Percentiles rank a stretch among this genome's conserved stretches.
phyloP scores from a whole-genome alignment of 768 basidiomycete genomes.

The Lentinula detonsa region DNA sequence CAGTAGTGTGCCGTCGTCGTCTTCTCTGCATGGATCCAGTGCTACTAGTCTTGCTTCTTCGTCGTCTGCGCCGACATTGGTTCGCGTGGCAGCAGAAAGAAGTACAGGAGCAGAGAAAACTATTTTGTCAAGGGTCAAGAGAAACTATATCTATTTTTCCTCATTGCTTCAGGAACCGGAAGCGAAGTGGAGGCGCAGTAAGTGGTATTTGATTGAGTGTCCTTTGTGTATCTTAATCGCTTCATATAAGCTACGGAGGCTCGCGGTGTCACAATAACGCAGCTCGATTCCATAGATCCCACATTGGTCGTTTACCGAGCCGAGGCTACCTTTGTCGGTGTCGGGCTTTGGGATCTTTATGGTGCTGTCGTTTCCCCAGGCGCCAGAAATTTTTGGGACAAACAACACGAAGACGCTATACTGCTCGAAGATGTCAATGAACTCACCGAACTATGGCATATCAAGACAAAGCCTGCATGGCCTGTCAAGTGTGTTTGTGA shows the following conservation, averaged over 20 bases:
- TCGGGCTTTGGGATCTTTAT: conserved; percentile 93
- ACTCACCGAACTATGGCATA: conserved; percentile 89
- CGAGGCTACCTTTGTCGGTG: conserved; percentile 95
- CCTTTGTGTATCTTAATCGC: background rate
- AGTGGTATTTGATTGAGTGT: conserved; percentile 21
- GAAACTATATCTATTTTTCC: conserved; percentile 98
- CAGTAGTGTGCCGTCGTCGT: conserved; percentile 60
- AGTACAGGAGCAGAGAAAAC: conserved; percentile 69
- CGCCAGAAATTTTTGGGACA: conserved; percentile 82
- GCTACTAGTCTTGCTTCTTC: conserved; percentile 38
- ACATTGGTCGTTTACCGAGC: conserved; percentile 94
- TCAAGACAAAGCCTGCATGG: conserved; percentile 89
- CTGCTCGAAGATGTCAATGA: conserved; percentile 88
- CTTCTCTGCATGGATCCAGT: conserved; percentile 44
- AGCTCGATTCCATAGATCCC: conserved; percentile 95
- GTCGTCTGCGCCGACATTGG: conserved; percentile 23
- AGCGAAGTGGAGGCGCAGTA: conserved; percentile 92
- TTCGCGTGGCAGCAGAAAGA: conserved; percentile 33
- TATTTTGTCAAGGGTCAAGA: conserved; percentile 77
- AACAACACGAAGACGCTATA: conserved; percentile 78
- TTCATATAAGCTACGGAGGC: conserved; percentile 62
- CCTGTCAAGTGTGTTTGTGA: conserved; percentile 70
- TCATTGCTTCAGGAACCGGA: conserved; percentile 96
- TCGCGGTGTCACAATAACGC: conserved; percentile 89
- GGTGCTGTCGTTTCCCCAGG: conserved; percentile 85